These are phyloP conservation scores for Metschnikowia corniflorae DNA, from an alignment of 805 yeast genomes.

Conservation along the genomic window DNA sequence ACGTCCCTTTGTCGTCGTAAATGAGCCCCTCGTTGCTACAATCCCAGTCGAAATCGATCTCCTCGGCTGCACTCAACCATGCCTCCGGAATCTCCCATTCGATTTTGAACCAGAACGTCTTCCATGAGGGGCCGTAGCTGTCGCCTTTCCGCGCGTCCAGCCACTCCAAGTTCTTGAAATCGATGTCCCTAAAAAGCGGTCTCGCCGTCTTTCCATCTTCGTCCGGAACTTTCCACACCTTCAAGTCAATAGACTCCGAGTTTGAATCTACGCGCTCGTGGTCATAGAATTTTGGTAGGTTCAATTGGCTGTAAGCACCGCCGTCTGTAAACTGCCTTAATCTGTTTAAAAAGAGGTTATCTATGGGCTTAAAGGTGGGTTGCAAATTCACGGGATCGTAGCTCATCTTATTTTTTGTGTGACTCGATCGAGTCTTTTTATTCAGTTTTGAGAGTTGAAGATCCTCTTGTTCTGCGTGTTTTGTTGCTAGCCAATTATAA, in stretches of 20 bases:
- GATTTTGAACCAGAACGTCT: conserved; percentile 89
- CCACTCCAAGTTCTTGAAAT: conserved; percentile 48
- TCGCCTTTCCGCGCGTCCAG: conserved; percentile 64
- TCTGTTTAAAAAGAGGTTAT: conserved; percentile 66
- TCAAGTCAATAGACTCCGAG: conserved; percentile 47
- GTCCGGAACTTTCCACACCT: conserved; percentile 72
- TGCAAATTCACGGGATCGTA: conserved; percentile 27
- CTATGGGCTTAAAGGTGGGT: conserved; percentile 76
- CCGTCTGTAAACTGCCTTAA: conserved; percentile 73
- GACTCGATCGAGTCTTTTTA: no score
- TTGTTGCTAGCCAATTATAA: no score
- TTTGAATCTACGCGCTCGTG: conserved; percentile 48
- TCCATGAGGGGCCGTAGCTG: conserved; percentile 92
- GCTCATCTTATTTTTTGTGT: no score
- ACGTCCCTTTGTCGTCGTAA: conserved; percentile 63
- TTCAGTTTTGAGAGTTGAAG: no score
- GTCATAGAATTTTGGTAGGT: conserved; percentile 80
- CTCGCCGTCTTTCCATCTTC: conserved; percentile 47
- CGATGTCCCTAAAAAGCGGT: conserved; percentile 57
- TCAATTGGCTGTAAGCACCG: conserved; percentile 72
- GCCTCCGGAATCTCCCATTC: conserved; percentile 58
- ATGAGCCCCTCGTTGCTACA: conserved; percentile 82
- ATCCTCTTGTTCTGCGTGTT: no score
- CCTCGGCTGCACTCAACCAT: conserved; percentile 48
- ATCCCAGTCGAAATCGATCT: conserved; percentile 76